phyloP scores from a whole-genome alignment of 768 basidiomycete species.

The Mycena galericulata region DNA sequence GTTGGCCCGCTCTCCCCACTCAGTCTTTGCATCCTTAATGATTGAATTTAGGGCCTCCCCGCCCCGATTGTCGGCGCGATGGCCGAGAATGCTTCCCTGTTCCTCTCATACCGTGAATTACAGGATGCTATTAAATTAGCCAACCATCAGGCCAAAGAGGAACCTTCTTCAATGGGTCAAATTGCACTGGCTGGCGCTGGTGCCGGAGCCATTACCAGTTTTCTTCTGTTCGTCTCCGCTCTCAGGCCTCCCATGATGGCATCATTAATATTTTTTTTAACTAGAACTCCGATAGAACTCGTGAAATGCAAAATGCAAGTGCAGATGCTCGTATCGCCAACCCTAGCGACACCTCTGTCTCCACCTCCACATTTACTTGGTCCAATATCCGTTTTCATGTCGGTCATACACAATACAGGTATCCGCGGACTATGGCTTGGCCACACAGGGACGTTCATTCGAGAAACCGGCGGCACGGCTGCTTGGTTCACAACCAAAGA shows the following conservation, averaged over 20 bases:
- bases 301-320: slow-evolving; percentile 96
- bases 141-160: slow-evolving; percentile 48
- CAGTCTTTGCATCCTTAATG: neutral
- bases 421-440: slow-evolving; percentile 66
- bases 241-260: neutral
- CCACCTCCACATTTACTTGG: slow-evolving; percentile 60
- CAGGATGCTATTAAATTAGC: slow-evolving; percentile 67
- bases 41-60: slow-evolving; percentile 81
- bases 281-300: slow-evolving; percentile 86
- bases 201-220: slow-evolving; percentile 88
- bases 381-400: slow-evolving; percentile 70
- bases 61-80: slow-evolving; percentile 93
- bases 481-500: slow-evolving; percentile 93
- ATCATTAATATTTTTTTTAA: slow-evolving; percentile 1
- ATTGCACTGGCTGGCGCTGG: slow-evolving; percentile 84
- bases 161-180: slow-evolving; percentile 73
- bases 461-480: slow-evolving; percentile 88
- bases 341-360: slow-evolving; percentile 20
- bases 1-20: slow-evolving; percentile 59
- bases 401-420: slow-evolving; percentile 66
- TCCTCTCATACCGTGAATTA: slow-evolving; percentile 87
- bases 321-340: slow-evolving; percentile 69
- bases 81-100: slow-evolving; percentile 91
- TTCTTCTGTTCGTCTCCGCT: slow-evolving; percentile 87
- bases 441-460: slow-evolving; percentile 83